phyloP scores from a whole-genome alignment of 2,329 filamentous ascomycete genomes.

The Catunica adiposa region DNA sequence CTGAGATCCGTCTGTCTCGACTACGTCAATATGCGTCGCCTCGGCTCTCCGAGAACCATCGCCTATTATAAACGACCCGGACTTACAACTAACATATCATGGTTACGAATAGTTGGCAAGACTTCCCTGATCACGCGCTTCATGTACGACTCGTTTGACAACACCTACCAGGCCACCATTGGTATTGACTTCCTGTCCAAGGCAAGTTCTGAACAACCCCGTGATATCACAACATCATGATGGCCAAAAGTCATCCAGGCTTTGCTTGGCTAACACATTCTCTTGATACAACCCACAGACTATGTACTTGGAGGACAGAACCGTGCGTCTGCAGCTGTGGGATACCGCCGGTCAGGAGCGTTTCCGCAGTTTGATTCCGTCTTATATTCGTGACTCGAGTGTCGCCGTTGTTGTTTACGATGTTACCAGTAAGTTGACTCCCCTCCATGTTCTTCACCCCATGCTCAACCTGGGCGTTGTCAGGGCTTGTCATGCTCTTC shows the following conservation, averaged over 20 bases:
- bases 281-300: constrained; percentile 37
- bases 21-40: too few species aligned
- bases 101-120: constrained; percentile 60
- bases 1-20: not conserved
- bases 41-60: too few species aligned
- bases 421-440: constrained; percentile 54
- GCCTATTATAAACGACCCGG: not conserved
- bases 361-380: constrained; percentile 92
- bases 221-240: not conserved
- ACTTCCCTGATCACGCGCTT: constrained; percentile 97
- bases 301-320: constrained; percentile 98
- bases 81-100: not conserved
- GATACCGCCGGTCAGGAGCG: constrained; percentile 96
- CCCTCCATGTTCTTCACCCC: not conserved
- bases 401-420: constrained; percentile 98
- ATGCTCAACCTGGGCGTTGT: not conserved
- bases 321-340: constrained; percentile 93
- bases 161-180: constrained; percentile 98
- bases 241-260: not conserved
- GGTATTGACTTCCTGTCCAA: constrained; percentile 99
- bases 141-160: constrained; percentile 99
- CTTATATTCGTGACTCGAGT: constrained; percentile 94
- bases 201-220: constrained; percentile 32
- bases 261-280: constrained; percentile 1
- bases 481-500: constrained; percentile 1